Base-by-base conservation (phyloP, 176 grass and related monocot genomes). In the Avena atlantica region DNA sequence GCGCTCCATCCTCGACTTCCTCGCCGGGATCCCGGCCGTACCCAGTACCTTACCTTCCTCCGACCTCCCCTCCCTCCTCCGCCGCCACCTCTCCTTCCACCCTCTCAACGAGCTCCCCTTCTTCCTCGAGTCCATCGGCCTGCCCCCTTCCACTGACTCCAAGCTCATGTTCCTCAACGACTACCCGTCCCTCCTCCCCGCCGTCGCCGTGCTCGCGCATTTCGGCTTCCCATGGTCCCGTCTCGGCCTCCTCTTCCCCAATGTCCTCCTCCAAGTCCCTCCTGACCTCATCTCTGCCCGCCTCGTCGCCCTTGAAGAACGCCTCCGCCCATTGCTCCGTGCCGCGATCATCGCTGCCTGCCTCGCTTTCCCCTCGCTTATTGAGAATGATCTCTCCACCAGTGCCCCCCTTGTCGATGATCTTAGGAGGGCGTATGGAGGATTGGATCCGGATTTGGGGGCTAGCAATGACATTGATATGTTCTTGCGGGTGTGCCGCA, bases 101-200 rank as follows among this genome's bases (percentile, higher is more conserved):
- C 96, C 93, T 55, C 86, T 98, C 78, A 90, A 95, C 81, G 95
- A 98, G 91, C 88, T 90, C 67, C 93, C 94, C 0, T 95, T 98
- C 91, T 92, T 98, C 82, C 86, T 95, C 84, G 95, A 98, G 85
- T 95, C 93, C 64, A 98, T 95, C 79, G 93, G 95, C 81, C 68
- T 92, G 56, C 66, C 76, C 15, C 76, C 82, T 1, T 11, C 64
- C 44, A 36, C 74, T 31, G 9, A 74, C 49, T 92, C 83, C 19
- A 49, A 91, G 44, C 63, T 80, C 16, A 76, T 93, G 72, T 95
- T 95, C 85, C 93, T 93, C 40, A 86, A 76, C 36, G 91, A 98
- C 64, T 83, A 95, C 80, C 88, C 74, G 1, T 80, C 45, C 31
- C 88, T 95, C 60, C 89, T 98, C 56, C 52, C 73, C 31, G 85